phyloP scores from a whole-genome alignment of 495 filamentous ascomycete genomes.

The Penicillium simplicissimum region DNA sequence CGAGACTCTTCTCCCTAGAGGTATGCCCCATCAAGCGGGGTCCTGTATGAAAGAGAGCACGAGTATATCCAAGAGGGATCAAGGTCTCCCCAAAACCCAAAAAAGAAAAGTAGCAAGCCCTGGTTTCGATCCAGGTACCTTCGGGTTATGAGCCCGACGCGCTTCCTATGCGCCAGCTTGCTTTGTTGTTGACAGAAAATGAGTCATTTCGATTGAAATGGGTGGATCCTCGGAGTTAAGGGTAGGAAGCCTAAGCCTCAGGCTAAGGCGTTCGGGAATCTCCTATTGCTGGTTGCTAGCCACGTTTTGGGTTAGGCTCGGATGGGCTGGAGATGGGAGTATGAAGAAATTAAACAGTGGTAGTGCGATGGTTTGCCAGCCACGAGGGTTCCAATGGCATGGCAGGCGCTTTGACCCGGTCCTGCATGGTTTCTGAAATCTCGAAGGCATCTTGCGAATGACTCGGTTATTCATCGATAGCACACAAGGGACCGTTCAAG shows the following conservation, averaged over 20 bases:
- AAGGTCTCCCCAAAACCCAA: neutral
- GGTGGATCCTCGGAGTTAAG: neutral
- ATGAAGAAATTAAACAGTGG: too few species aligned
- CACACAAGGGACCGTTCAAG: too few species aligned
- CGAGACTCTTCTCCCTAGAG: neutral
- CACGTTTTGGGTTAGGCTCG: neutral
- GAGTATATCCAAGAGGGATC: neutral
- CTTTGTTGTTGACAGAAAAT: neutral
- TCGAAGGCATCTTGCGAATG: too few species aligned
- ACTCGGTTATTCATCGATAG: too few species aligned
- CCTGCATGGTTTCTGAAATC: too few species aligned
- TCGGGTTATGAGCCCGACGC: slow-evolving; percentile 11
- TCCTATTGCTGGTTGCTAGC: neutral
- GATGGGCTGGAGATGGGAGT: neutral
- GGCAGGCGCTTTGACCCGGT: too few species aligned
- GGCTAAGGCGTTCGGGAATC: neutral
- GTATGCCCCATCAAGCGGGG: neutral
- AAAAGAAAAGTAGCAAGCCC: slow-evolving; percentile 6
- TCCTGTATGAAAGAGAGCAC: neutral
- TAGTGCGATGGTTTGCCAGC: too few species aligned
- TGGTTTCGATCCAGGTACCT: slow-evolving; percentile 11
- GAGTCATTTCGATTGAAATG: neutral
- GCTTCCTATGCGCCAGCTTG: slow-evolving; percentile 11
- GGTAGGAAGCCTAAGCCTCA: neutral
- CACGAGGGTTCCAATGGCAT: too few species aligned